Evolutionary conservation across 176 grass and related monocot species (phyloP).

Genomic region (Carex scoparia): DNA sequence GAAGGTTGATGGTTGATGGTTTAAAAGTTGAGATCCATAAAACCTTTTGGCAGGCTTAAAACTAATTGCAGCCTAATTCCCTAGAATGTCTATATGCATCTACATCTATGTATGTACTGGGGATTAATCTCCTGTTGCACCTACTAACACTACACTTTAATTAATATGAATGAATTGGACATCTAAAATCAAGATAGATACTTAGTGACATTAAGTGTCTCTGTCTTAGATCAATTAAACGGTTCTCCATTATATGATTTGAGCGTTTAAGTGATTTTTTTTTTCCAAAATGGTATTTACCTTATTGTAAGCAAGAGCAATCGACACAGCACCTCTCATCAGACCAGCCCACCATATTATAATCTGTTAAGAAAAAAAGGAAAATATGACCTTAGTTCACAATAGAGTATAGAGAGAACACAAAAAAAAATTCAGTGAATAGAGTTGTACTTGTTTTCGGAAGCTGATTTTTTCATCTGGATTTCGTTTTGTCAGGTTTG

Average conservation of each 20-base stretch:
- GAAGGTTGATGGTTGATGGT: too few species aligned
- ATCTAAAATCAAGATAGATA: too few species aligned
- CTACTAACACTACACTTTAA: too few species aligned
- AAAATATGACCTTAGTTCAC: background rate
- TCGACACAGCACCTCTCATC: conserved; percentile 98
- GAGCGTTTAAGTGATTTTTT: too few species aligned
- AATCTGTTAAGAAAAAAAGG: conserved; percentile 37
- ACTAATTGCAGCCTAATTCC: background rate
- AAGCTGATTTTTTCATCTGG: conserved; percentile 63
- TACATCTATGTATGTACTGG: too few species aligned
- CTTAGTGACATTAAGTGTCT: too few species aligned
- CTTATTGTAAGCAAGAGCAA: conserved; percentile 99
- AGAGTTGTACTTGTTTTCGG: conserved; percentile 61
- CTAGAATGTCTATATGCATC: background rate
- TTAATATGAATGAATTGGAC: too few species aligned
- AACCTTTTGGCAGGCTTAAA: background rate
- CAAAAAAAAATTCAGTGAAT: conserved; percentile 5
- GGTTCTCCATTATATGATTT: too few species aligned
- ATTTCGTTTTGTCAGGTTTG: conserved; percentile 76
- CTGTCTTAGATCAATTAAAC: too few species aligned
- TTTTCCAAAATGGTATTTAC: conserved; percentile 21
- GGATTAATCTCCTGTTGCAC: too few species aligned
- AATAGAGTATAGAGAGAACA: background rate
- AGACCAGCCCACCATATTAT: conserved; percentile 98
- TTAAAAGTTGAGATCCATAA: too few species aligned